phyloP scores from a whole-genome alignment of 257 asterid genomes.

The Pogostemon cablin region DNA sequence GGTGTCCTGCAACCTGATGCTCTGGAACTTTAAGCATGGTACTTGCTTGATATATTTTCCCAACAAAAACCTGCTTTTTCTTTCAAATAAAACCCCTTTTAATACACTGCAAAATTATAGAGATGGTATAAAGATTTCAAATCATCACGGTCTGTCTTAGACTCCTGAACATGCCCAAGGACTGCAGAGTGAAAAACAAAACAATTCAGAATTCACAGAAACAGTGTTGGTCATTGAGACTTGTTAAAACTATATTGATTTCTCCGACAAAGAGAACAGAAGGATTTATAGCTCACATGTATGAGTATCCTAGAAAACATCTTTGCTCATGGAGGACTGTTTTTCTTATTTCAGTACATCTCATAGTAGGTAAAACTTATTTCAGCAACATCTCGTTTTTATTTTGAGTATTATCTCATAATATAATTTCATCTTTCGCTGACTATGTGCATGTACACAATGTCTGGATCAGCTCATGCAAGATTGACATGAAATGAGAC shows the following conservation, averaged over 20 bases:
- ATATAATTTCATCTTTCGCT: no score
- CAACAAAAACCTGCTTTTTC: neutral
- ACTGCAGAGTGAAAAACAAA: slow-evolving; percentile 9
- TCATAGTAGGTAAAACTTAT: no score
- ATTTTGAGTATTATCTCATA: no score
- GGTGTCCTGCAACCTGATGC: slow-evolving; percentile 97
- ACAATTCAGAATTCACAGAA: neutral
- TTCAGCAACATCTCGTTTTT: no score
- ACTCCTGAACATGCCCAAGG: neutral
- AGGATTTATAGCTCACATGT: no score
- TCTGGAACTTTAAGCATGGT: slow-evolving; percentile 79
- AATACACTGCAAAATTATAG: slow-evolving; percentile 23
- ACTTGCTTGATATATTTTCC: neutral
- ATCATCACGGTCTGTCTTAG: neutral
- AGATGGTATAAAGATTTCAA: slow-evolving; percentile 12
- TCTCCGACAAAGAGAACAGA: slow-evolving; percentile 3
- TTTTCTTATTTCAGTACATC: no score
- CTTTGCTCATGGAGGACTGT: no score
- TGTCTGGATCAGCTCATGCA: no score
- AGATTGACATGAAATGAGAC: no score
- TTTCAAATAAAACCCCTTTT: slow-evolving; percentile 15
- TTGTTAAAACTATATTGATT: slow-evolving; percentile 11
- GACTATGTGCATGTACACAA: no score
- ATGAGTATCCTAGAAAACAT: no score
- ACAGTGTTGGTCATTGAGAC: neutral